Evolutionary conservation across 768 basidiomycete genomes (phyloP).

Genomic region (Suillus placidus): DNA sequence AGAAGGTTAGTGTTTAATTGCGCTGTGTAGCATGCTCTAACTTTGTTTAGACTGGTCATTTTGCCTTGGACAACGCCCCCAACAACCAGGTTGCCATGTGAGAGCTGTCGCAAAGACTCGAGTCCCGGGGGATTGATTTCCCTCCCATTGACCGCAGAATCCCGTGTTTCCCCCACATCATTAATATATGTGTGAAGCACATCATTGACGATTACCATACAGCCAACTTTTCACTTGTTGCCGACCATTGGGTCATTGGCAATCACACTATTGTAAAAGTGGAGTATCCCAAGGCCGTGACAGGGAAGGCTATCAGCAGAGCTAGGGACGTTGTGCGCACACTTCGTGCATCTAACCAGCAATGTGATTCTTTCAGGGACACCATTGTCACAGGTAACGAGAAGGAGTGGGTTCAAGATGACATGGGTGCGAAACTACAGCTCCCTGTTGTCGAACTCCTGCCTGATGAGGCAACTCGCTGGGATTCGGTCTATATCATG

Average conservation of each 20-base stretch:
- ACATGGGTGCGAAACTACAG: not conserved
- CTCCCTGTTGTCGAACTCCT: slow-evolving; percentile 9
- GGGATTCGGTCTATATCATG: slow-evolving; percentile 45
- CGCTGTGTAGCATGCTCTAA: not conserved
- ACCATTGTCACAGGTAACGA: slow-evolving; percentile 10
- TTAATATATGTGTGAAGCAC: not conserved
- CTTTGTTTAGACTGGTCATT: not conserved
- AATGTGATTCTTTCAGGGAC: not conserved
- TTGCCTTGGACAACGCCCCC: not conserved
- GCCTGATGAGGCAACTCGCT: slow-evolving; percentile 39
- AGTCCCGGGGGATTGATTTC: not conserved
- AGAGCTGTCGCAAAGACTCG: not conserved
- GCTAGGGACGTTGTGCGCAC: not conserved
- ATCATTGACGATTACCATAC: not conserved
- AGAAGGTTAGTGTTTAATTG: not conserved
- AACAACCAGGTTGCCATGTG: not conserved
- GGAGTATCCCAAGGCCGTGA: not conserved
- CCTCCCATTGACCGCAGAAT: not conserved
- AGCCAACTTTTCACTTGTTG: not conserved
- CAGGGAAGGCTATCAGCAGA: not conserved
- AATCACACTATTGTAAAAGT: not conserved
- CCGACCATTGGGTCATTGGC: not conserved
- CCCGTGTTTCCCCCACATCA: not conserved
- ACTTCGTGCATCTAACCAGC: not conserved
- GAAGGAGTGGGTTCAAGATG: slow-evolving; percentile 7